A percentile compares a stretch with the other conserved stretches of the same genome.
Evolutionary conservation across 106 monocot species (phyloP).

Genomic region (Iris macrosiphon): DNA sequence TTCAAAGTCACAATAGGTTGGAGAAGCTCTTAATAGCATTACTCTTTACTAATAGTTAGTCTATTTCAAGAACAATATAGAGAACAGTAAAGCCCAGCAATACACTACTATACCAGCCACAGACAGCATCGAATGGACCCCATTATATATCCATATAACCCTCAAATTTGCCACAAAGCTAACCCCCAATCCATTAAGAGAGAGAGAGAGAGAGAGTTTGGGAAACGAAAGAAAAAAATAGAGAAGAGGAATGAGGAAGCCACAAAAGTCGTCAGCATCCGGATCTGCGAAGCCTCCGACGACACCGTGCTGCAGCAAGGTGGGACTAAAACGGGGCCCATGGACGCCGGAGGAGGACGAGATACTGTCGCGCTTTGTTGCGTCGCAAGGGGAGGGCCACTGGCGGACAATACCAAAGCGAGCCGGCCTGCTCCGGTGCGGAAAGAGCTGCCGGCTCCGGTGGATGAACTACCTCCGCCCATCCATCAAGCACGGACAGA

Average conservation of each 20-base stretch:
- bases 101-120: too few relatives aligned
- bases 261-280: not conserved
- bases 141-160: too few relatives aligned
- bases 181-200: too few relatives aligned
- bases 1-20: too few relatives aligned
- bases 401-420: slow-evolving; percentile 56
- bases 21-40: too few relatives aligned
- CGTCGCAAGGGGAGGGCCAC: slow-evolving; percentile 42
- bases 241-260: not conserved
- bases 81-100: too few relatives aligned
- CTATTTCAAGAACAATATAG: too few relatives aligned
- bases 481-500: not conserved
- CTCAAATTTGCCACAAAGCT: too few relatives aligned
- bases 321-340: slow-evolving; percentile 35
- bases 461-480: slow-evolving; percentile 50
- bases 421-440: slow-evolving; percentile 5
- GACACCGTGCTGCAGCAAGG: slow-evolving; percentile 30
- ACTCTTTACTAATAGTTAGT: too few relatives aligned
- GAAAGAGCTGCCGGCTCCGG: slow-evolving; percentile 54
- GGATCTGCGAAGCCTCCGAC: not conserved
- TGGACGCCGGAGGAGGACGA: slow-evolving; percentile 22
- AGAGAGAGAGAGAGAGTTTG: too few relatives aligned
- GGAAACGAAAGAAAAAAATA: too few relatives aligned
- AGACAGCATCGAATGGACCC: too few relatives aligned
- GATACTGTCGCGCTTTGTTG: slow-evolving; percentile 29